These are phyloP conservation scores for Colletotrichum karsti DNA, from an alignment of 2,329 filamentous ascomycete species.

Conservation along the genomic window DNA sequence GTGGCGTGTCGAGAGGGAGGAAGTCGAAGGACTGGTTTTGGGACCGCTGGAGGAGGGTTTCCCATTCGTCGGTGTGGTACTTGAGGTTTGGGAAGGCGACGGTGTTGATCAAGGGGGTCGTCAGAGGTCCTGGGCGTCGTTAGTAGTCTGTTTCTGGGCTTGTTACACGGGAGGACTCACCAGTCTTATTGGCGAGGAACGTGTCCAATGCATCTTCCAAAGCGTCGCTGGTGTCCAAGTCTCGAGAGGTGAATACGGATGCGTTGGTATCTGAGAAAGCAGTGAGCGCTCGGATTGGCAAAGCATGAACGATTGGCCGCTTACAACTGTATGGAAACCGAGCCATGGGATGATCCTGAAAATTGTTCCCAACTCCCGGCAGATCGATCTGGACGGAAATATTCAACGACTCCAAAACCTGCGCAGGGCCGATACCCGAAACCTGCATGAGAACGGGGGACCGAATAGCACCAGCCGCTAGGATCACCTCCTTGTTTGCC, in stretches of 20 bases:
- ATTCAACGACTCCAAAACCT: conserved; percentile 36
- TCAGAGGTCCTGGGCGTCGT: conserved; percentile 5
- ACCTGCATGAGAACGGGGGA: conserved; percentile 53
- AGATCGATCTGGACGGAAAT: conserved; percentile 39
- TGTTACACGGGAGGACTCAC: neutral
- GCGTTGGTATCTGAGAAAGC: neutral
- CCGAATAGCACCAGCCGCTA: conserved; percentile 51
- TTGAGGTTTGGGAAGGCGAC: conserved; percentile 36
- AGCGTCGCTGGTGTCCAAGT: conserved; percentile 7
- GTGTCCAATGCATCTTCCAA: conserved; percentile 3
- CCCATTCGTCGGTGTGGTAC: conserved; percentile 34
- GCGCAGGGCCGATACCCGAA: conserved; percentile 43
- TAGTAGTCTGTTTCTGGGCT: neutral
- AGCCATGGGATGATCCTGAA: conserved; percentile 40
- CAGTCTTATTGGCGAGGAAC: conserved; percentile 19
- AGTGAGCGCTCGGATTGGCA: neutral
- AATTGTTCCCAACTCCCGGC: conserved; percentile 41
- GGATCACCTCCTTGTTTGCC: conserved; percentile 48
- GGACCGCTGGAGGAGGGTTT: conserved; percentile 31
- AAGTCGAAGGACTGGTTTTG: conserved; percentile 33
- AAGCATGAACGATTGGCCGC: neutral
- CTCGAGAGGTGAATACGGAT: conserved; percentile 13
- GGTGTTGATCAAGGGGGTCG: conserved; percentile 38
- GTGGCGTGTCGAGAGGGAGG: conserved; percentile 33
- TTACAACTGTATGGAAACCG: conserved; percentile 31